These are phyloP conservation scores for Rubus parviflorus DNA, from an alignment of 306 rosid species.

Conservation along the genomic window DNA sequence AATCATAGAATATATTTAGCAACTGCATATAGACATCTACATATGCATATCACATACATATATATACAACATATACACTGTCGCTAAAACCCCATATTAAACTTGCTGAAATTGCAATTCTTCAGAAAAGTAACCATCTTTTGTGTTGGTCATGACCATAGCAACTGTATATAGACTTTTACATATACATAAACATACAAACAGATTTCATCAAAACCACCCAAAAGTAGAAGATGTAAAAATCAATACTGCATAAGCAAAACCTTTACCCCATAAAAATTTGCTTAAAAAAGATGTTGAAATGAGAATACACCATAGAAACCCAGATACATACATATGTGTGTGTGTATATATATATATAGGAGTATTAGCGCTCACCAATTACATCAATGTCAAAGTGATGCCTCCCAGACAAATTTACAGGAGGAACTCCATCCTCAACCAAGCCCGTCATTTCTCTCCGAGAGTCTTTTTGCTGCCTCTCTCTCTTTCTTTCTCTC, in stretches of 20 bases:
- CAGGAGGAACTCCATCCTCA: slow-evolving; percentile 24
- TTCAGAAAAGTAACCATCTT: not conserved
- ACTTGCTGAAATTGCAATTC: not conserved
- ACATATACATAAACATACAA: not conserved
- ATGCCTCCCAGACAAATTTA: slow-evolving; percentile 8
- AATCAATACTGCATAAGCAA: not conserved
- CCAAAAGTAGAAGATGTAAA: not conserved
- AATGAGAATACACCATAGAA: not conserved
- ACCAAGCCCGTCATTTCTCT: slow-evolving; percentile 18
- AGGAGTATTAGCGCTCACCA: slow-evolving; percentile 11
- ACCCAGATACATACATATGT: not conserved
- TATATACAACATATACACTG: not conserved
- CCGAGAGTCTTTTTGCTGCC: not conserved
- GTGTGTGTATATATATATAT: not conserved
- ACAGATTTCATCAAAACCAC: not conserved
- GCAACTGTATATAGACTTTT: no score
- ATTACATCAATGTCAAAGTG: slow-evolving; percentile 16
- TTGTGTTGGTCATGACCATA: not conserved
- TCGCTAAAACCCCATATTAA: not conserved
- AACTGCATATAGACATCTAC: not conserved
- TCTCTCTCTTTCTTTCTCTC: not conserved
- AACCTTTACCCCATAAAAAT: not conserved
- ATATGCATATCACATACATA: not conserved
- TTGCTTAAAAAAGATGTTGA: not conserved
- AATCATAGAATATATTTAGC: not conserved